These are phyloP conservation scores for Diplocarpon mali DNA, from an alignment of 2,329 filamentous ascomycete genomes.

Conservation along the genomic window DNA sequence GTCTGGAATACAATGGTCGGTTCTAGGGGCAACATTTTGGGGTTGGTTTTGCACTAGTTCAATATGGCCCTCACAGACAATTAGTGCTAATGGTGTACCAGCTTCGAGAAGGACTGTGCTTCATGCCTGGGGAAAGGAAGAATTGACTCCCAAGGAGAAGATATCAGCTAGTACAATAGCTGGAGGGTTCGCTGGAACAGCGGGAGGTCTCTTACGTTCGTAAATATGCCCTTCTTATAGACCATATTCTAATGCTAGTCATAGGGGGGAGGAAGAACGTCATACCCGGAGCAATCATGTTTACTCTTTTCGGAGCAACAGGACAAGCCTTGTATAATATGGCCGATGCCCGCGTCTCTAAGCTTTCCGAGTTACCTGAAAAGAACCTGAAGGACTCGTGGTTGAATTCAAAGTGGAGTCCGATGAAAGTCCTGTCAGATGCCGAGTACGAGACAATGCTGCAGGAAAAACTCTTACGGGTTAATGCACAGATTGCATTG, in stretches of 20 bases:
- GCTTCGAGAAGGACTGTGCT: conserved; percentile 38
- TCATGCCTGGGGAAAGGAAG: conserved; percentile 33
- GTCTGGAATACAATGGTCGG: conserved; percentile 71
- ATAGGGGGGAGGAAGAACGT: conserved; percentile 42
- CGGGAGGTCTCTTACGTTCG: conserved; percentile 46
- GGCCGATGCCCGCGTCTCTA: conserved; percentile 31
- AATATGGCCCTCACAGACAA: background rate
- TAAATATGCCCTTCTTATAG: background rate
- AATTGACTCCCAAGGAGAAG: conserved; percentile 45
- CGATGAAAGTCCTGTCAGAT: conserved; percentile 58
- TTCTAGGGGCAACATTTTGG: conserved; percentile 66
- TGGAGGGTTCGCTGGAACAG: conserved; percentile 57
- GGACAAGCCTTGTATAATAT: conserved; percentile 46
- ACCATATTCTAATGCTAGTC: conserved; percentile 14
- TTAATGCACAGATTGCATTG: conserved; percentile 69
- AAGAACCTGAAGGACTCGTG: conserved; percentile 28
- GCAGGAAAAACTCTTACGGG: conserved; percentile 55
- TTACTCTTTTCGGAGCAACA: conserved; percentile 42
- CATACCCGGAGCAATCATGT: conserved; percentile 48
- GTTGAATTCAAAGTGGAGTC: conserved; percentile 57
- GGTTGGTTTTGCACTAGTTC: conserved; percentile 35
- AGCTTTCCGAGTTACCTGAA: conserved; percentile 12
- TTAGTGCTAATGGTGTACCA: conserved; percentile 21
- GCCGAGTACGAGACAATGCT: conserved; percentile 63
- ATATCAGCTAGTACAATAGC: conserved; percentile 58